These are phyloP conservation scores for Xylaria sp. DNA, from an alignment of 2,329 filamentous ascomycete species.

Conservation along the genomic window DNA sequence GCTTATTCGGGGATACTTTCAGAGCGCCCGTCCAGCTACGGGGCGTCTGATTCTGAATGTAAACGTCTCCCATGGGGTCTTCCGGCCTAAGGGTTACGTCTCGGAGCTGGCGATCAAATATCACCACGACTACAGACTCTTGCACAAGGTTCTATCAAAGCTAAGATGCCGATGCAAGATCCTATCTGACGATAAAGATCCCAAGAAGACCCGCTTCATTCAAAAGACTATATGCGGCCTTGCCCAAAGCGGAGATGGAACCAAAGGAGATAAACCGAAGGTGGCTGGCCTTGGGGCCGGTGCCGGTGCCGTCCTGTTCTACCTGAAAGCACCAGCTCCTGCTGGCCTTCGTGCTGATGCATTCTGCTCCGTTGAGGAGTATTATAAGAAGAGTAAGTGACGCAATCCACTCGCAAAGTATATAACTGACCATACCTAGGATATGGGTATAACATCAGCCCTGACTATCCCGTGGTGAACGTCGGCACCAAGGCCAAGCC, in stretches of 20 bases:
- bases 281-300: slow-evolving; percentile 43
- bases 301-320: slow-evolving; percentile 50
- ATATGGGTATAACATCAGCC: slow-evolving; percentile 48
- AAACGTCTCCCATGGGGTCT: slow-evolving; percentile 66
- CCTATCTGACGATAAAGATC: slow-evolving; percentile 39
- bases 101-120: slow-evolving; percentile 49
- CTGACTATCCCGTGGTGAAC: slow-evolving; percentile 71
- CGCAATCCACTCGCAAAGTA: neutral
- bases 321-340: slow-evolving; percentile 44
- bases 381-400: slow-evolving; percentile 57
- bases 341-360: slow-evolving; percentile 44
- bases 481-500: slow-evolving; percentile 68
- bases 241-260: slow-evolving; percentile 50
- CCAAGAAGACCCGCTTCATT: slow-evolving; percentile 31
- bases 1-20: slow-evolving; percentile 65
- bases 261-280: slow-evolving; percentile 42
- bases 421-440: slow-evolving; percentile 41
- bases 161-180: slow-evolving; percentile 40
- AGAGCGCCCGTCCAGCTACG: slow-evolving; percentile 65
- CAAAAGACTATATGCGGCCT: slow-evolving; percentile 44
- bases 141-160: slow-evolving; percentile 39
- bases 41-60: slow-evolving; percentile 65
- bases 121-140: slow-evolving; percentile 5
- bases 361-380: slow-evolving; percentile 55
- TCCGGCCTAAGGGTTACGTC: slow-evolving; percentile 56